Base-by-base conservation (phyloP, 179 eudicot genomes). In the Gypsophila paniculata region DNA sequence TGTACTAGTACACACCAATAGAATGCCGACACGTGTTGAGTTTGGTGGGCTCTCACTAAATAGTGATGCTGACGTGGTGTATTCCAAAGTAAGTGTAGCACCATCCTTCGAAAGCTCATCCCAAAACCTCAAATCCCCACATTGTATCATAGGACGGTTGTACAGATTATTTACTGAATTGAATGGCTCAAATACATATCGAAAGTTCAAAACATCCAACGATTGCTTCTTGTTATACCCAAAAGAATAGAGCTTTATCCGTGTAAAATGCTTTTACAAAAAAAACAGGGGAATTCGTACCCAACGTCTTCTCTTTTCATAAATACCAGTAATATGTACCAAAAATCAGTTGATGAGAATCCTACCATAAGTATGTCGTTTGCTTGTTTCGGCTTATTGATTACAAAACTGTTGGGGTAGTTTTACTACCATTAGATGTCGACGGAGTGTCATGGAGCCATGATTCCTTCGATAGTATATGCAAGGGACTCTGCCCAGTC, bases 401-500 rank as follows among this genome's bases (percentile, higher is more conserved):
- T 73, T 78, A 74, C 77, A 74, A 78, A 78, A 74, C 2, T 78
- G 78, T 46, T 18, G 71, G 71, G 64, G 77, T 71, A 44, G 52
- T 32, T 42, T 73, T 42, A 53, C 67, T 32, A 63, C 77, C 81
- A 19, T 57, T 21, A 34, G 57, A 42, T 61, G 42, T 57, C 25
- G 39, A 11, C 63, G 70, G 64, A 53, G 65, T 55, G 19, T 73
- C 79, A 83, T 0, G 86, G 88, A 11, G 87, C 90, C 88, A 87
- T 86, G 32, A 89, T 73, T 57, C 85, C 83, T 82, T 84, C 90
- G 29, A 89, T 84, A 15, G 90, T 89, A 77, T 85, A 87, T 49
- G 88, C 78, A 60, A 87, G 88, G 18, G 94, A 89, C 83, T 81
- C 73, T 2, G 86, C 94, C 91, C 83, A 82, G 78, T 87, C 88